A percentile compares a stretch with the other conserved stretches of the same genome.
phyloP scores from a whole-genome alignment of 2,329 filamentous ascomycete genomes.

The Aspergillus spinulosporus region DNA sequence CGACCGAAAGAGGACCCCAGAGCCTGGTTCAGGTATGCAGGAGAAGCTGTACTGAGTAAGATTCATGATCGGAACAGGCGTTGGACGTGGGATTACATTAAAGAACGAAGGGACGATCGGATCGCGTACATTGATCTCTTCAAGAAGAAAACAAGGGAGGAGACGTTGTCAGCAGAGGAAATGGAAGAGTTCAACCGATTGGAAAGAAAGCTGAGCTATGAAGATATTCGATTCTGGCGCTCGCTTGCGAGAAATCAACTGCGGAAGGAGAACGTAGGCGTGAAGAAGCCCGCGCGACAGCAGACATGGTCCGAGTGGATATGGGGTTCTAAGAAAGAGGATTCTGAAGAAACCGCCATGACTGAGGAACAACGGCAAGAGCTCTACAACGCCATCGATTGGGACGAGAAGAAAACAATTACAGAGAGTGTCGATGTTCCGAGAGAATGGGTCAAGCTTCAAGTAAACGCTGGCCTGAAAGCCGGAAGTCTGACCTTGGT shows the following conservation, averaged over 20 bases:
- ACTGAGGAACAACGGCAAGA: conserved; percentile 95
- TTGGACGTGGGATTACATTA: conserved; percentile 97
- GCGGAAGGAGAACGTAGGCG: conserved; percentile 88
- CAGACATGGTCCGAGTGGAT: conserved; percentile 91
- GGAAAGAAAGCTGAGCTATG: conserved; percentile 86
- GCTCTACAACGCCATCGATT: conserved; percentile 95
- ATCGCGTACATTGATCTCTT: conserved; percentile 88
- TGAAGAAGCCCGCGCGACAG: conserved; percentile 70
- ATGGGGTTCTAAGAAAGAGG: conserved; percentile 77
- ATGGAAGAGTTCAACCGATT: conserved; percentile 70
- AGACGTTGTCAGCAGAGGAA: conserved; percentile 67
- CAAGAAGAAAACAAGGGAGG: conserved; percentile 84
- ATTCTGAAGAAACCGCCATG: conserved; percentile 79
- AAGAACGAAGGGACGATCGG: conserved; percentile 86
- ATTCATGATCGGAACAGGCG: conserved; percentile 91
- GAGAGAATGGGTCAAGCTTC: conserved; percentile 86
- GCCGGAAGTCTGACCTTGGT: conserved; percentile 95
- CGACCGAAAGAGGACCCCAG: conserved; percentile 84
- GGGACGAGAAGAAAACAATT: conserved; percentile 92
- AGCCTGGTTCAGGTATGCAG: conserved; percentile 91
- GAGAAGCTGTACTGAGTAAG: conserved; percentile 82
- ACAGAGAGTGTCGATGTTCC: conserved; percentile 86
- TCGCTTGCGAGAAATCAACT: conserved; percentile 91
- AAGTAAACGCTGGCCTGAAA: conserved; percentile 87
- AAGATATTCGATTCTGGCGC: conserved; percentile 96